phyloP scores from a whole-genome alignment of 371 early-diverging fungal genomes.

The Zancudomyces culisetae region DNA sequence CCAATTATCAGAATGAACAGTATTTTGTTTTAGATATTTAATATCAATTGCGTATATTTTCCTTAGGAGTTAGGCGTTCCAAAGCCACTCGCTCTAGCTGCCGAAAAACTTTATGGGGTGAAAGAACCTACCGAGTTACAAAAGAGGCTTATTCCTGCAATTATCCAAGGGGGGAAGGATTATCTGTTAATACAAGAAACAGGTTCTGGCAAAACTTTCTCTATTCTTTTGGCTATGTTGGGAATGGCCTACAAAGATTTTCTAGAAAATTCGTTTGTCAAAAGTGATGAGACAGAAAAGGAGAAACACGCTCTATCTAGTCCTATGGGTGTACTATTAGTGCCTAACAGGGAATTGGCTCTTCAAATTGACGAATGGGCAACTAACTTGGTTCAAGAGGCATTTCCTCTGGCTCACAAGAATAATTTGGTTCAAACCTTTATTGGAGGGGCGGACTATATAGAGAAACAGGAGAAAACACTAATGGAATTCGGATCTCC shows the following conservation, averaged over 20 bases:
- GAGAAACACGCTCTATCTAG: slow-evolving; percentile 1
- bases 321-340: slow-evolving; percentile 8
- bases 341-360: slow-evolving; percentile 21
- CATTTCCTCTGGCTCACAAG: slow-evolving; percentile 4
- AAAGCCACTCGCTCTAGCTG: not conserved
- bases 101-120: not conserved
- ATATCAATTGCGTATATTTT: too few species aligned
- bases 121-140: slow-evolving; percentile 5
- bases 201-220: slow-evolving; percentile 18
- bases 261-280: not conserved
- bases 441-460: slow-evolving; percentile 5
- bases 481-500: slow-evolving; percentile 13
- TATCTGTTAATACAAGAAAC: slow-evolving; percentile 12
- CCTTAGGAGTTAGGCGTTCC: too few species aligned
- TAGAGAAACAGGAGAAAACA: not conserved
- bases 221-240: slow-evolving; percentile 4
- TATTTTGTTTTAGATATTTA: too few species aligned
- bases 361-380: slow-evolving; percentile 16
- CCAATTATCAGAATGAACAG: too few species aligned
- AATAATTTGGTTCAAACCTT: slow-evolving; percentile 10
- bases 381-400: not conserved
- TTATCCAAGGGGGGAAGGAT: not conserved
- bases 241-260: slow-evolving; percentile 6
- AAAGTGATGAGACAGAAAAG: not conserved
- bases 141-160: not conserved